These are phyloP conservation scores for Fusarium sp. DNA, from an alignment of 2,329 filamentous ascomycete species.

Conservation along the genomic window DNA sequence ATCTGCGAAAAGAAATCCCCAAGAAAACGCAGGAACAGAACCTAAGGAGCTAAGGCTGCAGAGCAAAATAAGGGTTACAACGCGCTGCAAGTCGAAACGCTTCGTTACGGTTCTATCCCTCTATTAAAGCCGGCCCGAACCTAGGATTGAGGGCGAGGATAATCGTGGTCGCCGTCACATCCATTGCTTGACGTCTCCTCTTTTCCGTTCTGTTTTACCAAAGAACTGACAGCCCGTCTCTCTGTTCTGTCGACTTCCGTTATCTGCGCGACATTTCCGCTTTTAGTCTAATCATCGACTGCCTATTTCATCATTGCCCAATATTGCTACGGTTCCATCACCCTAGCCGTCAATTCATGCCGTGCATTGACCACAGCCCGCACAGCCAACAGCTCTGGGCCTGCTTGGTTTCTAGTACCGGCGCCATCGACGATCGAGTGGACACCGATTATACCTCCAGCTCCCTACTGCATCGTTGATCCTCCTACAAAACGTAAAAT, in stretches of 20 bases:
- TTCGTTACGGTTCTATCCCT: constrained; percentile 29
- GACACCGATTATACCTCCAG: constrained; percentile 2
- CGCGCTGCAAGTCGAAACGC: constrained; percentile 3
- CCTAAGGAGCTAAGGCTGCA: background rate
- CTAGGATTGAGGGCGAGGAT: background rate
- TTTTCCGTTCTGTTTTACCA: background rate
- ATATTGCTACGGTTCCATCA: constrained; percentile 3
- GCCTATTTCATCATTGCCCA: constrained; percentile 9
- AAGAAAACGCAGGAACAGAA: background rate
- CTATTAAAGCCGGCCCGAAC: constrained; percentile 4
- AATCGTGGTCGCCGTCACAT: constrained; percentile 5
- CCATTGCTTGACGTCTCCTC: background rate
- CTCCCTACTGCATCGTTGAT: background rate
- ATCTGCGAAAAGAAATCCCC: constrained; percentile 7
- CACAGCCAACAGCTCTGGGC: constrained; percentile 9
- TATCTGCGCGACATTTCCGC: constrained; percentile 8
- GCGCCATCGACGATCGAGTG: constrained; percentile 30
- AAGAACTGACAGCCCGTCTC: background rate
- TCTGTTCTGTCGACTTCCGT: background rate
- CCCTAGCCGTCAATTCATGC: constrained; percentile 8
- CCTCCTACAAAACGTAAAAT: background rate
- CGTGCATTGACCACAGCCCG: constrained; percentile 26
- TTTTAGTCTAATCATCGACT: background rate
- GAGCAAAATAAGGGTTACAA: background rate
- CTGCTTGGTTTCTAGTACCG: constrained; percentile 2